Percentiles rank a stretch among this genome's conserved stretches.
Evolutionary conservation across 2,329 filamentous ascomycete species (phyloP).

Genomic region (Arthrobotrys sinensis): DNA sequence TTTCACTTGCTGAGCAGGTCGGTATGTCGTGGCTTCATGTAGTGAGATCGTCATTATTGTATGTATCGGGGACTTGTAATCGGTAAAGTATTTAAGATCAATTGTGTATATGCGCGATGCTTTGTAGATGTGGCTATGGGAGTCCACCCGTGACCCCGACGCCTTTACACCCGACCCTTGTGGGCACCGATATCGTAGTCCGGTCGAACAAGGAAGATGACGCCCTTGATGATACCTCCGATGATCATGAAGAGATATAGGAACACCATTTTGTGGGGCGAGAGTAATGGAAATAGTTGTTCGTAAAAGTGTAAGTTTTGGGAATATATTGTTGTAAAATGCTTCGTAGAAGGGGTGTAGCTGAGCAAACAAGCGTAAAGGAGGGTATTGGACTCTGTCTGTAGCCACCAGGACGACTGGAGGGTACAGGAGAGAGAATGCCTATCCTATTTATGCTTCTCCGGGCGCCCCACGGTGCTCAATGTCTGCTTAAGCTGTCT

Average conservation of each 20-base stretch:
- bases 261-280: not conserved
- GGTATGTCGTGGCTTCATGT: too few relatives aligned
- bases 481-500: not conserved
- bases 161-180: not conserved
- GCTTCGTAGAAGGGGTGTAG: too few relatives aligned
- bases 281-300: not conserved
- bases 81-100: too few relatives aligned
- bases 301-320: not conserved
- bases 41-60: too few relatives aligned
- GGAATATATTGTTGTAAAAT: too few relatives aligned
- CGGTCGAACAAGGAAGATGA: slow-evolving; percentile 4
- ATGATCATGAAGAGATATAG: slow-evolving; percentile 25
- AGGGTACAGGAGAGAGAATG: not conserved
- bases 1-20: too few relatives aligned
- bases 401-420: slow-evolving; percentile 20
- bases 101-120: too few relatives aligned
- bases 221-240: slow-evolving; percentile 10
- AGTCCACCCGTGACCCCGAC: not conserved
- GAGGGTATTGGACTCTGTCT: slow-evolving; percentile 7
- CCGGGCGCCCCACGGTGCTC: not conserved
- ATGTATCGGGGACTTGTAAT: too few relatives aligned
- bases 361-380: not conserved
- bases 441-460: slow-evolving; percentile 9
- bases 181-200: slow-evolving; percentile 23
- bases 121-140: too few relatives aligned